phyloP scores from a whole-genome alignment of 768 basidiomycete species.

The Lentinula guzmanii region DNA sequence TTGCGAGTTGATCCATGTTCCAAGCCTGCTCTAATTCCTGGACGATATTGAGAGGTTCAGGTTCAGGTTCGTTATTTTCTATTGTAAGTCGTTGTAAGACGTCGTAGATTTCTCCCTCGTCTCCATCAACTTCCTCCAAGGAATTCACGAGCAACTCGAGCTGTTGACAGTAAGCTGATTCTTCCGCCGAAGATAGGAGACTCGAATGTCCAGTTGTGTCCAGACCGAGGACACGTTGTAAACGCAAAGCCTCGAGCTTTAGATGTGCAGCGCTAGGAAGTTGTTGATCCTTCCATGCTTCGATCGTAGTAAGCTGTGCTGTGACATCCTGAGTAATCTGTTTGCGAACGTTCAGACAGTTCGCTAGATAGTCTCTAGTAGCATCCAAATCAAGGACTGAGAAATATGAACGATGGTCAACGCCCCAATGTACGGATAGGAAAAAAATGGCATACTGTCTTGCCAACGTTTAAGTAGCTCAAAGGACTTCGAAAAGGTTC shows the following conservation, averaged over 20 bases:
- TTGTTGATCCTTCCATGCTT: not conserved
- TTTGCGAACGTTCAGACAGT: not conserved
- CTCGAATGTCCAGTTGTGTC: not conserved
- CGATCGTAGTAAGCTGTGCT: not conserved
- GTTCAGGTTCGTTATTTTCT: not conserved
- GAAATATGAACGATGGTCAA: not conserved
- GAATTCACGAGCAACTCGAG: not conserved
- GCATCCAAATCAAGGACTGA: not conserved
- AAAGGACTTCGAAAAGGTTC: not conserved
- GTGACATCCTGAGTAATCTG: not conserved
- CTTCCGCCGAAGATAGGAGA: not conserved
- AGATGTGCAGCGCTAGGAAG: not conserved
- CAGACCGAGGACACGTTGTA: not conserved
- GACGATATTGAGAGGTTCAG: conserved; percentile 13
- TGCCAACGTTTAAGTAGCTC: not conserved
- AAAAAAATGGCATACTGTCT: not conserved
- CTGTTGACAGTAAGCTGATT: not conserved
- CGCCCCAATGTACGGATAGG: not conserved
- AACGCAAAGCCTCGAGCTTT: not conserved
- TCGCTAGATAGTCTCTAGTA: not conserved
- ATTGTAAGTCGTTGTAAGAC: not conserved
- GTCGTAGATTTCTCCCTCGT: conserved; percentile 3
- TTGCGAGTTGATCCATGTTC: conserved; percentile 20
- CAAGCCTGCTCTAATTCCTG: conserved; percentile 24
- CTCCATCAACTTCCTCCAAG: not conserved